Percentiles rank a stretch among this genome's conserved stretches.
phyloP scores from a whole-genome alignment of 2,329 filamentous ascomycete genomes.

The Cercospora beticola region DNA sequence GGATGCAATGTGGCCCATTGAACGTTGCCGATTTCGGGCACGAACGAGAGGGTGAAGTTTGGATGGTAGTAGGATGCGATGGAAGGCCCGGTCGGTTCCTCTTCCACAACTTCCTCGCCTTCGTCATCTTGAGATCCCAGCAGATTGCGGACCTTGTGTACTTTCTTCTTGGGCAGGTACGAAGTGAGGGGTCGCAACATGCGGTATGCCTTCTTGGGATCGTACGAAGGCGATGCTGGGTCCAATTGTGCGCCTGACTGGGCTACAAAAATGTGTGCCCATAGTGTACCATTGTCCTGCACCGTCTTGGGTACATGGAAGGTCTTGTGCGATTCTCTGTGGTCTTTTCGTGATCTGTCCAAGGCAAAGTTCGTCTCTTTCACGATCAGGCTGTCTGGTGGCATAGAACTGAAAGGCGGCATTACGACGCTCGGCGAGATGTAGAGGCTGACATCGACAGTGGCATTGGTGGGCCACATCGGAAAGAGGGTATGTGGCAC shows the following conservation, averaged over 20 bases:
- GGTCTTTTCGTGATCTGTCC: constrained; percentile 64
- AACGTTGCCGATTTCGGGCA: constrained; percentile 74
- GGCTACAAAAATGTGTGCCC: constrained; percentile 89
- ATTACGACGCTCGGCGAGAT: constrained; percentile 73
- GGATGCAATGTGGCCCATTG: constrained; percentile 67
- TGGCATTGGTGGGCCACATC: constrained; percentile 79
- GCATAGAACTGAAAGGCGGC: constrained; percentile 63
- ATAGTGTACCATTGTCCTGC: constrained; percentile 89
- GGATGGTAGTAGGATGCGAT: constrained; percentile 90
- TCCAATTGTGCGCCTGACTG: constrained; percentile 75
- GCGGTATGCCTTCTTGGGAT: constrained; percentile 73
- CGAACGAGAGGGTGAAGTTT: constrained; percentile 84
- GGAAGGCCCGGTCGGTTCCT: constrained; percentile 60
- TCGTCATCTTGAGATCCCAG: constrained; percentile 55
- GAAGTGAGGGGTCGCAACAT: constrained; percentile 84
- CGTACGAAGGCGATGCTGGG: constrained; percentile 69
- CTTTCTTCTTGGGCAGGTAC: constrained; percentile 88
- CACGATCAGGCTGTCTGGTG: constrained; percentile 69
- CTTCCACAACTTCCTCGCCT: constrained; percentile 49
- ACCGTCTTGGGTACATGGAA: constrained; percentile 76
- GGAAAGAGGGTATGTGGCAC: constrained; percentile 74
- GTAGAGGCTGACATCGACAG: constrained; percentile 80
- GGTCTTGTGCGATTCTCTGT: constrained; percentile 70
- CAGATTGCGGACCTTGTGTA: constrained; percentile 81
- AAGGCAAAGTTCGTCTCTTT: constrained; percentile 71